Base-by-base conservation (phyloP, 2,329 filamentous ascomycete species). In the Oidium heveae region DNA sequence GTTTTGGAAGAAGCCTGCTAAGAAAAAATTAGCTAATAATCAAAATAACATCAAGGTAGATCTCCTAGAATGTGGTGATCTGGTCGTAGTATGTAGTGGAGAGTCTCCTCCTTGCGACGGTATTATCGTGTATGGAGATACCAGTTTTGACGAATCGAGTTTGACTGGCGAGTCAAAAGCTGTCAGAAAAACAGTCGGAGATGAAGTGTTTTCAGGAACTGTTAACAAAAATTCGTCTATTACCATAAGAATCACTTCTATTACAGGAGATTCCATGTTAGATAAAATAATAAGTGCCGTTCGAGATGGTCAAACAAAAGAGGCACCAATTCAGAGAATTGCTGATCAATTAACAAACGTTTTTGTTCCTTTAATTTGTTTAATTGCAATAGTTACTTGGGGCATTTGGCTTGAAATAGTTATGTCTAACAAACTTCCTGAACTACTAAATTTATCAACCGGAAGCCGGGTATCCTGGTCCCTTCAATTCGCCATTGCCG, bases 141-240 rank as follows among this genome's bases (percentile, higher is more conserved):
- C 77, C 47, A 74, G 71, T 52, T 94, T 95, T 62, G 86, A 95
- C 63, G 89, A 96, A 66, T 88, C 86, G 12, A 93, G 86, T 57
- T 71, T 96, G 57, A 95, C 89, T 1, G 84, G 84, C 54, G 84
- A 88, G 67, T 83, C 83, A 15, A 73, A 74, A 7, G 74, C 74
- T 0, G 75, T 87, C 55, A 73, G 72, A 61, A 88, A 88, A 67
- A 58, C 53, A 0, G 60, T 69, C 1, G 80, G 78, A 3, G 82
- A 86, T 56, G 68, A 71, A 16, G 78, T 87, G 2, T 87, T 74
- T 60, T 77, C 82, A 0, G 84, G 84, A 16, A 87, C 84, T 0
- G 72, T 87, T 63, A 88, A 88, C 67, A 81, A 82, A 62, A 79
- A 72, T 6, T 65, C 72, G 0, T 74, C 82, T 0, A 65, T 87